Base-by-base conservation (phyloP, 2,329 filamentous ascomycete genomes). In the Colletotrichum viniferum region DNA sequence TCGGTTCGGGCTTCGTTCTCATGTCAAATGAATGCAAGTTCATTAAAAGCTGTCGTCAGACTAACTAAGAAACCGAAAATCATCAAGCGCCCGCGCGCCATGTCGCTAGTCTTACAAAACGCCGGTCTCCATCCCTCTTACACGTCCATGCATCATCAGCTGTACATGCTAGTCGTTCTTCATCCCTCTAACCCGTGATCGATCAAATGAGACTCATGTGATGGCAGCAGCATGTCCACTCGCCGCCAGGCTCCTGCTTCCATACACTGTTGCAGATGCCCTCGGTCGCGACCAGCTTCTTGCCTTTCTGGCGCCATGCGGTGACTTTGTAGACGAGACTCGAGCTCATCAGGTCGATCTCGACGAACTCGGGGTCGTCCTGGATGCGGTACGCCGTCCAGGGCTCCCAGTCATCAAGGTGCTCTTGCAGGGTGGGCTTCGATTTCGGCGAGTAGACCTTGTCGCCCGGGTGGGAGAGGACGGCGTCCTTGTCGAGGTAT, bases 371-470 rank as follows among this genome's bases (percentile, higher is more conserved):
- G 3, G 81, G 81, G 36, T 84, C 83, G 74, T 78, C 82, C 68
- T 83, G 80, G 72, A 84, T 82, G 76, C 81, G 81, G 79, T 83
- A 84, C 0, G 82, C 82, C 26, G 83, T 84, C 81, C 81, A 84
- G 1, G 83, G 82, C 78, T 84, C 81, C 76, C 79, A 83, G 9
- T 76, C 79, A 66, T 84, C 82, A 62, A 84, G 76, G 79, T 80
- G 82, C 21, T 83, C 80, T 7, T 81, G 74, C 16, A 83, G 79
- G 5, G 79, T 79, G 38, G 82, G 82, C 72, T 84, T 82, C 69
- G 80, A 80, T 62, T 78, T 79, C 10, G 78, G 78, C 3, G 82
- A 83, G 78, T 81, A 81, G 56, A 84, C 74, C 52, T 76, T 77
- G 28, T 78, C 77, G 78, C 83, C 81, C 3, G 82, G 82, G 73